phyloP scores from a whole-genome alignment of 148 eudicot genomes.

The Nepenthes mirabilis region DNA sequence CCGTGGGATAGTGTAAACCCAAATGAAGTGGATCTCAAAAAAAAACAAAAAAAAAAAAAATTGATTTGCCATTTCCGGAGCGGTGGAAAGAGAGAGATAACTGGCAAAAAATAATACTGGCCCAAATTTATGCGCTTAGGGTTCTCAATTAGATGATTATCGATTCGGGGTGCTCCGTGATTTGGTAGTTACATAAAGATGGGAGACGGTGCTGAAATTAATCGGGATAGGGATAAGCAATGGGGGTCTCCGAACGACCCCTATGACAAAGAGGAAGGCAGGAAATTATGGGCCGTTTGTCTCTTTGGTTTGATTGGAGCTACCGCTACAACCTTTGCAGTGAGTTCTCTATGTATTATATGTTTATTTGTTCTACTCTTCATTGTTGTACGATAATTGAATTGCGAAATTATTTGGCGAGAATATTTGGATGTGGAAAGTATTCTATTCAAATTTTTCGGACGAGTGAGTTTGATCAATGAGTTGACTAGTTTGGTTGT shows the following conservation, averaged over 20 bases:
- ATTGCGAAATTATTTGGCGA: background rate
- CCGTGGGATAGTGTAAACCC: too few relatives aligned
- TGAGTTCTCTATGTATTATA: slow-evolving; percentile 18
- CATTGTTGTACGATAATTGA: background rate
- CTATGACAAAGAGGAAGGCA: slow-evolving; percentile 24
- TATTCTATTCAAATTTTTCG: background rate
- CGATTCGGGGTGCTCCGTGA: background rate
- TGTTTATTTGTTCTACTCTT: background rate
- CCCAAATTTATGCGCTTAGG: slow-evolving; percentile 10
- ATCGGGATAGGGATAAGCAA: slow-evolving; percentile 4
- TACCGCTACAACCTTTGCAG: slow-evolving; percentile 56
- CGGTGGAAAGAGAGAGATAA: too few relatives aligned
- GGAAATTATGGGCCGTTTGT: slow-evolving; percentile 51
- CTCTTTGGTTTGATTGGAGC: slow-evolving; percentile 76
- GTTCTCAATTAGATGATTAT: slow-evolving; percentile 4
- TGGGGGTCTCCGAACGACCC: slow-evolving; percentile 12
- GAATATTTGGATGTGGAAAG: background rate
- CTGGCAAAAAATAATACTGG: too few relatives aligned
- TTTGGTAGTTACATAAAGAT: slow-evolving; percentile 7
- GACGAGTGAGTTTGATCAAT: background rate
- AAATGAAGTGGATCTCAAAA: too few relatives aligned
- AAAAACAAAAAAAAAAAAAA: too few relatives aligned
- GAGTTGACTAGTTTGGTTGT: too few relatives aligned
- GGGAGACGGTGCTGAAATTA: slow-evolving; percentile 10
- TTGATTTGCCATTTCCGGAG: too few relatives aligned